Conservation (phyloP, 2,329 filamentous ascomycete genomes). For the Xylaria arbuscula region DNA sequence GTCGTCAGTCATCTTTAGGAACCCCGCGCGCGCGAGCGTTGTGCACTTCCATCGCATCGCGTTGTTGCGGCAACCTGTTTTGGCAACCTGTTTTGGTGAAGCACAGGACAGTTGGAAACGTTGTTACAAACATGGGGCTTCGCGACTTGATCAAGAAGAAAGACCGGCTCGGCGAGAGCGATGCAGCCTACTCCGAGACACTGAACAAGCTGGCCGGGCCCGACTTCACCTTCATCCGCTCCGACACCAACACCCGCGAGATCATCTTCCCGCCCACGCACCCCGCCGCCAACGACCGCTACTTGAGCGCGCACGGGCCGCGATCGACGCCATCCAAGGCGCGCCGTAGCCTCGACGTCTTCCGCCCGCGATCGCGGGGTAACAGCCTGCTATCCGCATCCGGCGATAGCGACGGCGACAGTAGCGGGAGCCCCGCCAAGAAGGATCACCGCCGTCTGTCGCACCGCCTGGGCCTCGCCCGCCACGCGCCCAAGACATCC, state of each 20-base stretch:
- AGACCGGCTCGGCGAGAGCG: constrained; percentile 55
- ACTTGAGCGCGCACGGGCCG: constrained; percentile 46
- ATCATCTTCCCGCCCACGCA: constrained; percentile 75
- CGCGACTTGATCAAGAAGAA: constrained; percentile 67
- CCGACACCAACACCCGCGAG: constrained; percentile 84
- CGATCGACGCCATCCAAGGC: constrained; percentile 52
- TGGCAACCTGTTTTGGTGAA: not conserved
- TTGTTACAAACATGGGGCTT: constrained; percentile 60
- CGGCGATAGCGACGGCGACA: constrained; percentile 47
- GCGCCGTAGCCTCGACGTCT: constrained; percentile 42
- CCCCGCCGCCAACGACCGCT: constrained; percentile 46
- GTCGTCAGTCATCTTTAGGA: not conserved
- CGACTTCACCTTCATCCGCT: constrained; percentile 85
- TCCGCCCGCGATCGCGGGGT: constrained; percentile 57
- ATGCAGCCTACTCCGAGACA: constrained; percentile 53
- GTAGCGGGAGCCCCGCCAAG: constrained; percentile 33
- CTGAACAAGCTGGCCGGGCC: constrained; percentile 59
- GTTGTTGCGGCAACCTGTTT: not conserved
- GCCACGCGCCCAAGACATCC: constrained; percentile 66
- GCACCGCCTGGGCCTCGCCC: constrained; percentile 74
- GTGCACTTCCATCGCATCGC: not conserved
- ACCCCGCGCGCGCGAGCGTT: not conserved
- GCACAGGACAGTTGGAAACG: too few relatives aligned
- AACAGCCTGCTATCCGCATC: constrained; percentile 58
- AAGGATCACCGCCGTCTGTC: constrained; percentile 65